Evolutionary conservation across 2,329 filamentous ascomycete species (phyloP).

Genomic region (Chaetomium olivaceum): DNA sequence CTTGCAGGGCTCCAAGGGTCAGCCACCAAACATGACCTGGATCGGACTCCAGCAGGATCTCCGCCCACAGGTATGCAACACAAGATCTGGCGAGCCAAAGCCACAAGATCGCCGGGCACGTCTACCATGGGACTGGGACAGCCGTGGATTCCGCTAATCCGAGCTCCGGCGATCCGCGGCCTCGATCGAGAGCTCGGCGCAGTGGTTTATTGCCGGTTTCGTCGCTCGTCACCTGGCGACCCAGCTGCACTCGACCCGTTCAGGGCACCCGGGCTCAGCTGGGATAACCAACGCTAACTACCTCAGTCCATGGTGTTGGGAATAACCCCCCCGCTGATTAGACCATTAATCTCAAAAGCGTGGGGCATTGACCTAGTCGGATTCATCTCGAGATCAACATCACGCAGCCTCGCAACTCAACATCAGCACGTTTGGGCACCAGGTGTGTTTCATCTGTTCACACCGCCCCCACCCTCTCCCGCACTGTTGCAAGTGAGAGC

Average conservation of each 20-base stretch:
- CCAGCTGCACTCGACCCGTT: neutral
- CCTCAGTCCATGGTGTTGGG: neutral
- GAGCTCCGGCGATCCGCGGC: neutral
- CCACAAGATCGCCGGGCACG: slow-evolving; percentile 13
- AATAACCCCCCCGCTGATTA: neutral
- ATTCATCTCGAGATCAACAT: too few relatives aligned
- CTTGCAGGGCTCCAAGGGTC: neutral
- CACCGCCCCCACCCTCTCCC: neutral
- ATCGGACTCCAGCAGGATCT: slow-evolving; percentile 17
- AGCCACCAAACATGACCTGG: neutral
- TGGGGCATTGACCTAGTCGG: neutral
- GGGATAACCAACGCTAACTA: neutral
- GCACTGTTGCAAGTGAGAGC: neutral
- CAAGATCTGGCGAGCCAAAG: slow-evolving; percentile 20
- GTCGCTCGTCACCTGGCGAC: neutral
- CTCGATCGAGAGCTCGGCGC: neutral
- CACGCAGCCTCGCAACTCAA: neutral
- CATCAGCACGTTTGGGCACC: neutral
- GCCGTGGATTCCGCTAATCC: neutral
- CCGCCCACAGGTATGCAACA: slow-evolving; percentile 17
- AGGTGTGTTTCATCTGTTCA: neutral
- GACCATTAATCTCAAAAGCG: neutral
- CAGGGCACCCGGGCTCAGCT: neutral
- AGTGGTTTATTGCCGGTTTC: neutral
- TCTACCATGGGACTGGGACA: slow-evolving; percentile 14